Evolutionary conservation across 2,329 filamentous ascomycete species (phyloP).

Genomic region (Fusarium sp.): DNA sequence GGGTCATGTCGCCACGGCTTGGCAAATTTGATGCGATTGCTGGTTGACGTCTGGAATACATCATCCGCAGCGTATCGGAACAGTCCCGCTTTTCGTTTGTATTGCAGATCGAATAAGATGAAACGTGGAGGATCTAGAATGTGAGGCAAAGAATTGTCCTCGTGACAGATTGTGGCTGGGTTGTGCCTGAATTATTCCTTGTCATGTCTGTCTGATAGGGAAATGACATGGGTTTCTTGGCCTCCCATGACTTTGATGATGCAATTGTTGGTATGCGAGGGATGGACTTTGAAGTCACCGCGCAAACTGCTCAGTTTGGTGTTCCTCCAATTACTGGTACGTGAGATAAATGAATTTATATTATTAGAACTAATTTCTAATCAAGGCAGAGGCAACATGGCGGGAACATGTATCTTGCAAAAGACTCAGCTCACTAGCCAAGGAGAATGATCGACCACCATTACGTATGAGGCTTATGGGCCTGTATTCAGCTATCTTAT

Average conservation of each 20-base stretch:
- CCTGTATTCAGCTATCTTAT: not conserved
- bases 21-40: not conserved
- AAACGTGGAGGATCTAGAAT: not conserved
- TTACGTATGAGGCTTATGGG: constrained; percentile 4
- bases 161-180: constrained; percentile 5
- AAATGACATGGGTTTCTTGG: constrained; percentile 1
- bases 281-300: not conserved
- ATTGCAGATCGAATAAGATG: not conserved
- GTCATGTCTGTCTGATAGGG: not conserved
- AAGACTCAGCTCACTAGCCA: not conserved
- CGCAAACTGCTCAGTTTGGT: too few relatives aligned
- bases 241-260: constrained; percentile 6
- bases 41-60: constrained; percentile 6
- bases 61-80: constrained; percentile 1
- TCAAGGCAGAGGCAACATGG: not conserved
- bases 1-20: constrained; percentile 3
- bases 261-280: constrained; percentile 5
- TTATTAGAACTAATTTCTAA: not conserved
- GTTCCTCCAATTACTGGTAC: not conserved
- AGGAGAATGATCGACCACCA: not conserved
- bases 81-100: constrained; percentile 3
- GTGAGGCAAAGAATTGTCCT: not conserved
- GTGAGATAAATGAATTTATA: not conserved
- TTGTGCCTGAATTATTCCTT: constrained; percentile 21
- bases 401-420: not conserved